Evolutionary conservation across 805 yeast genomes (phyloP), one percentile per base, ranked within the genome.

Genomic region (Priceomyces fermenticarens): DNA sequence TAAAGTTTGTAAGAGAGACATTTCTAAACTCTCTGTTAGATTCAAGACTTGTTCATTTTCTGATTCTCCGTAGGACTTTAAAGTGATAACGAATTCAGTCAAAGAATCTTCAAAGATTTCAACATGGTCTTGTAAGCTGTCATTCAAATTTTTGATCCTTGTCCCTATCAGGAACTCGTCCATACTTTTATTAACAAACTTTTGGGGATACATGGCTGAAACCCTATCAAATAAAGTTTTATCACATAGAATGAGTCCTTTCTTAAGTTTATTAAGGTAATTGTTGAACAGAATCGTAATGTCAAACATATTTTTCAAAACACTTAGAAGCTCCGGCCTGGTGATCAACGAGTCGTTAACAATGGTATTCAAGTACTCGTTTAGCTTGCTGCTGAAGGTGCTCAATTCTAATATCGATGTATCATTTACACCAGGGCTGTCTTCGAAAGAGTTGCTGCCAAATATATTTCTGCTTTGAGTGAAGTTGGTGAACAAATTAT

Each of bases 331-430:
- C 35, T 68, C 70, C 13, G 77, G 71, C 41, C 80, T 78, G 2
- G 90, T 82, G 40, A 86, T 66, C 56, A 86, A 70, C 9, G 88
- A 78, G 48, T 83, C 85, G 46, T 79, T 74, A 47, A 88, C 58
- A 14, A 82, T 70, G 2, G 82, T 76, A 54, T 81, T 85, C 45
- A 87, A 63, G 51, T 76, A 82, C 7, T 73, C 66, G 33, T 81
- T 78, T 41, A 85, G 38, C 27, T 48, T 49, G 26, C 42, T 42
- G 15, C 48, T 47, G 30, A 60, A 44, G 25, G 41, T 32, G 30
- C 46, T 48, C 6, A 56, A 28, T 39, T 53, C 56, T 15, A 39
- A 42, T 4, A 38, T 14, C 10, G 20, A 28, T n/a, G 30, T 12
- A 5, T 23, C 25, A 14, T 33, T 29, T 25, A 26, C 17, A 26